These are phyloP conservation scores for Apiospora rasikravindrae DNA, from an alignment of 2,329 filamentous ascomycete genomes.

Conservation along the genomic window DNA sequence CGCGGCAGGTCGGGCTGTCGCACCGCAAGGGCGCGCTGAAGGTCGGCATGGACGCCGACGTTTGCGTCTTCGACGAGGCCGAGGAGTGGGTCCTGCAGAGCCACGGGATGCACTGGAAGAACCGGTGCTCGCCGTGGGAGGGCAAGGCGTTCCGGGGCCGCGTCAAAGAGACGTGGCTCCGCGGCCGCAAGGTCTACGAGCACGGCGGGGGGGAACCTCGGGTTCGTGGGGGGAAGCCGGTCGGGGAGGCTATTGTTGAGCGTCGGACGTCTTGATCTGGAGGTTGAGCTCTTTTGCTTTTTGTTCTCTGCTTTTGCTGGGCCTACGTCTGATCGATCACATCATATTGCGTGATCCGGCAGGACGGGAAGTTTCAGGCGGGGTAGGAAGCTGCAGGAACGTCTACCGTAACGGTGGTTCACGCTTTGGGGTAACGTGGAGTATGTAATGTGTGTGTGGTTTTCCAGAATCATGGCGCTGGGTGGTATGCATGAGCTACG, in stretches of 20 bases:
- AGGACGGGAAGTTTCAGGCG: background rate
- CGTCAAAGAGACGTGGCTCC: constrained; percentile 84
- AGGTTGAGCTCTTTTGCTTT: background rate
- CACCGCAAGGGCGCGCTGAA: constrained; percentile 81
- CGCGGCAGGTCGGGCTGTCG: constrained; percentile 83
- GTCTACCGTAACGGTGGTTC: background rate
- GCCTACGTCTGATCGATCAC: background rate
- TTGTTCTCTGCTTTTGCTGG: background rate
- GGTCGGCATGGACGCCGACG: constrained; percentile 85
- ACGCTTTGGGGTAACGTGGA: background rate
- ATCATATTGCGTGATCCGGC: constrained; percentile 2
- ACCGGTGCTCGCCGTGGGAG: constrained; percentile 91
- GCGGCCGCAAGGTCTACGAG: constrained; percentile 76
- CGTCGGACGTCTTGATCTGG: constrained; percentile 54
- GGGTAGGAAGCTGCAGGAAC: background rate
- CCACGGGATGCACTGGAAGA: constrained; percentile 90
- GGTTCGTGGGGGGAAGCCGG: constrained; percentile 56
- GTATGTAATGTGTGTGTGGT: background rate
- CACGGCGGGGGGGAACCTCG: constrained; percentile 57
- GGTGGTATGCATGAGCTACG: background rate
- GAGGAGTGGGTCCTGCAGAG: constrained; percentile 75
- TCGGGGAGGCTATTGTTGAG: constrained; percentile 64
- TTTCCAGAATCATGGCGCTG: background rate
- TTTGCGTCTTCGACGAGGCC: constrained; percentile 91
- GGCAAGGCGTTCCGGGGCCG: constrained; percentile 78